Evolutionary conservation across 2,329 filamentous ascomycete species (phyloP).

Genomic region (Cadophora malorum): DNA sequence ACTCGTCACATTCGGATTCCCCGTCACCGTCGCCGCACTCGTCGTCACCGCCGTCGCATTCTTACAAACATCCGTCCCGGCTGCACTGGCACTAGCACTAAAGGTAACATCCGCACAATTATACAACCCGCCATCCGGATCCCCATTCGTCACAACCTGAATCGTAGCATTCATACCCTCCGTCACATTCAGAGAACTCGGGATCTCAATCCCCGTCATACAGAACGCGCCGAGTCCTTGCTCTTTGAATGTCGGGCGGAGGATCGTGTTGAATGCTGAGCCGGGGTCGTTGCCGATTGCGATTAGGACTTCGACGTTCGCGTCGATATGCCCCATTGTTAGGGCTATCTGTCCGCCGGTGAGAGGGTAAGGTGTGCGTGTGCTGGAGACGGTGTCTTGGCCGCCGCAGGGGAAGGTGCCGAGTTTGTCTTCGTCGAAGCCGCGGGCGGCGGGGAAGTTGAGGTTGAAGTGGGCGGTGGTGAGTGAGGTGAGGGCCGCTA

Average conservation of each 20-base stretch:
- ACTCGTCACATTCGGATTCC: constrained; percentile 25
- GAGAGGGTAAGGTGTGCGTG: constrained; percentile 56
- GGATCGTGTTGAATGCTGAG: constrained; percentile 38
- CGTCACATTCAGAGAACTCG: constrained; percentile 52
- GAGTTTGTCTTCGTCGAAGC: constrained; percentile 49
- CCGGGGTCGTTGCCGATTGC: constrained; percentile 37
- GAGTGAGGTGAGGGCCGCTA: constrained; percentile 49
- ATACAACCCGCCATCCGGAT: constrained; percentile 67
- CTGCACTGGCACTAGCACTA: constrained; percentile 55
- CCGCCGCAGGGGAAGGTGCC: constrained; percentile 52
- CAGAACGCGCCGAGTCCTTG: constrained; percentile 64
- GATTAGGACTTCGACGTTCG: constrained; percentile 38
- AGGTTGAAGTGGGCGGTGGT: constrained; percentile 63
- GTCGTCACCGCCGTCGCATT: constrained; percentile 55
- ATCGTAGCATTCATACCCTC: constrained; percentile 71
- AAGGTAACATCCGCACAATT: constrained; percentile 81
- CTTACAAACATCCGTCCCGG: constrained; percentile 60
- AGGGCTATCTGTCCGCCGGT: constrained; percentile 58
- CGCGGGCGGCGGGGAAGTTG: constrained; percentile 58
- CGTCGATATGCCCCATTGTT: constrained; percentile 36
- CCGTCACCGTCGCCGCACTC: not conserved
- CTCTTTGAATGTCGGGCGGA: constrained; percentile 36
- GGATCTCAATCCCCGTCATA: constrained; percentile 63
- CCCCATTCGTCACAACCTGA: constrained; percentile 72
- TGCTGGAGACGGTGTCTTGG: constrained; percentile 49